phyloP scores from a whole-genome alignment of 306 rosid species.

The Nissolia schottii region DNA sequence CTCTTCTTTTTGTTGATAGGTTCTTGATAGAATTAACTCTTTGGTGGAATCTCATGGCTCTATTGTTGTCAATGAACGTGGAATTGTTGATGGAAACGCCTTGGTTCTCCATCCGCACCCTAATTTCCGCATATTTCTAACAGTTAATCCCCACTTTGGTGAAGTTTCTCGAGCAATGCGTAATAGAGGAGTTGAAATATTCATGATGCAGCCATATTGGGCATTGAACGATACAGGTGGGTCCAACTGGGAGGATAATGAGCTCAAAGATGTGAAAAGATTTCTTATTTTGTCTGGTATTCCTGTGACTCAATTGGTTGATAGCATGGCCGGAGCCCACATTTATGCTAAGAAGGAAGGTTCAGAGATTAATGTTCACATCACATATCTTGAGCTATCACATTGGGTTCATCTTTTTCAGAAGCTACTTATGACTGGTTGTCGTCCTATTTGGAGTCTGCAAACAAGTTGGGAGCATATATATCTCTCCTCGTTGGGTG shows the following conservation, averaged over 20 bases:
- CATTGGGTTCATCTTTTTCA: conserved; percentile 88
- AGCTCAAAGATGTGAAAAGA: conserved; percentile 58
- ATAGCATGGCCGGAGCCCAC: conserved; percentile 73
- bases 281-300: conserved; percentile 66
- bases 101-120: conserved; percentile 72
- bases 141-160: conserved; percentile 76
- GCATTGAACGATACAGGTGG: conserved; percentile 39
- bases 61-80: conserved; percentile 81
- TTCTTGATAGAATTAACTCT: conserved; percentile 94
- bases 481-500: conserved; percentile 75
- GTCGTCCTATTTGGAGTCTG: conserved; percentile 74
- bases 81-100: conserved; percentile 77
- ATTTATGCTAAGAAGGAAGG: conserved; percentile 69
- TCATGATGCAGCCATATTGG: conserved; percentile 80
- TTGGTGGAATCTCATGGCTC: conserved; percentile 88
- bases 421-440: conserved; percentile 67
- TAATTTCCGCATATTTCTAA: conserved; percentile 87
- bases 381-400: conserved; percentile 75
- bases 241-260: conserved; percentile 27
- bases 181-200: conserved; percentile 94
- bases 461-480: conserved; percentile 83
- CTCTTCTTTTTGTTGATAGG: conserved; percentile 38
- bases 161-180: conserved; percentile 98
- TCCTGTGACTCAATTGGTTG: conserved; percentile 56
- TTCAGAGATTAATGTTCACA: conserved; percentile 32